These are phyloP conservation scores for Vitis amurensis DNA, from an alignment of 164 flowering plant species.

Conservation along the genomic window DNA sequence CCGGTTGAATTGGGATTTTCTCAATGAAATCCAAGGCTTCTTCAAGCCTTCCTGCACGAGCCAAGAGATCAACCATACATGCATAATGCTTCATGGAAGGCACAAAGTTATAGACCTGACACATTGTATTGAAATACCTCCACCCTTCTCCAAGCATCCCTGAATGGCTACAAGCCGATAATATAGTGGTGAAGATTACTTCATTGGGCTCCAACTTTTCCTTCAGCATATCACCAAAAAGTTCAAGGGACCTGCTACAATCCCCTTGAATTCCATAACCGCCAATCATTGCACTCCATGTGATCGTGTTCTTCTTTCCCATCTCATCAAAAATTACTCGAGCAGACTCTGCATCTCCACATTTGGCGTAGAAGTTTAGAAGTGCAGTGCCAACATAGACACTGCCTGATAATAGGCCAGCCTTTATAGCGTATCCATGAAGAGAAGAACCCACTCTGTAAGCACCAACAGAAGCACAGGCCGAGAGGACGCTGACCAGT, in stretches of 20 bases:
- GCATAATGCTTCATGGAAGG: slow-evolving; percentile 74
- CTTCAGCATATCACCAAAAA: slow-evolving; percentile 55
- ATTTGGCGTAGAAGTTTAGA: slow-evolving; percentile 67
- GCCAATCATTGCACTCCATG: slow-evolving; percentile 76
- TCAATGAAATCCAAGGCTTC: slow-evolving; percentile 65
- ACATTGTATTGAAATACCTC: slow-evolving; percentile 53
- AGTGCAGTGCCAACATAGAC: slow-evolving; percentile 67
- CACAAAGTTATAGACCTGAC: slow-evolving; percentile 36
- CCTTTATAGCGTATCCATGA: slow-evolving; percentile 54
- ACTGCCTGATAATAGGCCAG: slow-evolving; percentile 47
- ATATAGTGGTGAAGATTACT: slow-evolving; percentile 52
- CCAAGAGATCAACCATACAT: slow-evolving; percentile 74
- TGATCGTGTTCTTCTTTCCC: slow-evolving; percentile 46
- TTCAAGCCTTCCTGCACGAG: slow-evolving; percentile 68
- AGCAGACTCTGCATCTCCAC: slow-evolving; percentile 60
- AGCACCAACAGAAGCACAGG: slow-evolving; percentile 54
- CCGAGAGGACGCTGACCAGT: slow-evolving; percentile 53
- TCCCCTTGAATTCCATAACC: slow-evolving; percentile 79
- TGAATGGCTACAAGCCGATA: slow-evolving; percentile 72
- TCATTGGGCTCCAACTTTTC: slow-evolving; percentile 58
- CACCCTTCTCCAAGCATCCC: slow-evolving; percentile 73
- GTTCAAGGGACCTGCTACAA: slow-evolving; percentile 36
- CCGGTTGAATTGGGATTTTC: slow-evolving; percentile 59
- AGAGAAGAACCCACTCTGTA: slow-evolving; percentile 47
- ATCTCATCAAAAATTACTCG: slow-evolving; percentile 58